phyloP scores from a whole-genome alignment of 2,329 filamentous ascomycete genomes.

The Colletotrichum liaoningense region DNA sequence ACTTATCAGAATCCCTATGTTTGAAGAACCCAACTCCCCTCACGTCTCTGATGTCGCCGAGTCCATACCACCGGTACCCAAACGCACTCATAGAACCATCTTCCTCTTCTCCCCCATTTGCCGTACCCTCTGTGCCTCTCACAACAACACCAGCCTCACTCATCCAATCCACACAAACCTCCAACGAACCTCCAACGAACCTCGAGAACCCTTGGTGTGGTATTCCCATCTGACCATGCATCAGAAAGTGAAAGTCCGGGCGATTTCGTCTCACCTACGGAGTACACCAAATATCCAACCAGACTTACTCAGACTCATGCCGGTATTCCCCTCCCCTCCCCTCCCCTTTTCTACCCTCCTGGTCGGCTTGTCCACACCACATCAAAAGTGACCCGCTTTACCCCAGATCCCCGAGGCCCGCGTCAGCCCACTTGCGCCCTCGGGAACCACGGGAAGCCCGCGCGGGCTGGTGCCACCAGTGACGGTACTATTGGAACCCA shows the following conservation, averaged over 20 bases:
- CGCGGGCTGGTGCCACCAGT: background rate
- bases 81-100: background rate
- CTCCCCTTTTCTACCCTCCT: background rate
- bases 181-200: background rate
- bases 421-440: background rate
- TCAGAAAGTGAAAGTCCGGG: background rate
- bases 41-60: background rate
- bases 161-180: background rate
- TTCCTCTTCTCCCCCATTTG: background rate
- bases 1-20: background rate
- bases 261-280: background rate
- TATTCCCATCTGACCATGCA: background rate
- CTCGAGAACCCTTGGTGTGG: background rate
- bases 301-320: background rate
- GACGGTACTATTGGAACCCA: background rate
- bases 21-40: background rate
- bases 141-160: no score
- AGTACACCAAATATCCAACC: background rate
- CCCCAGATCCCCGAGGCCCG: slow-evolving; percentile 22
- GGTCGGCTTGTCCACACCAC: background rate
- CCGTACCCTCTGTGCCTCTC: no score
- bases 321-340: no score
- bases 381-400: slow-evolving; percentile 21
- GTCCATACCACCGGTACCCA: background rate
- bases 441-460: slow-evolving; percentile 3